Conservation (phyloP, 1,284 basidiomycete genomes). For the Porodaedalea pini region DNA sequence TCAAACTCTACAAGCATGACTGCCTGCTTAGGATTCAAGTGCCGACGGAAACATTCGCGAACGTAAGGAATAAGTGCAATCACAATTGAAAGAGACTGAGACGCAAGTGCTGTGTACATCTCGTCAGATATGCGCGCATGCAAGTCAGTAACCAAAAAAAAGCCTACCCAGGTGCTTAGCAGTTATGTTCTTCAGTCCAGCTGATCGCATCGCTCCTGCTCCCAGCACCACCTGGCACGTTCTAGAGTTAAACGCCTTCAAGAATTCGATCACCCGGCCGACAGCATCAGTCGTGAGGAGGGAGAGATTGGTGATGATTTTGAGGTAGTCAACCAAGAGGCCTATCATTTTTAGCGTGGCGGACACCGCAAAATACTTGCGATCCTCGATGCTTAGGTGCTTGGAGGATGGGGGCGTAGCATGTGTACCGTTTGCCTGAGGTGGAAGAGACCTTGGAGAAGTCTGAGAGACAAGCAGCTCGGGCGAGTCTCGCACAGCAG, state of each 20-base stretch:
- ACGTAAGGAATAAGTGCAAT: conserved; percentile 96
- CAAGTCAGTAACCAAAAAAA: neutral
- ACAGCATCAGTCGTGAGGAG: conserved; percentile 92
- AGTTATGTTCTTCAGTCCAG: conserved; percentile 97
- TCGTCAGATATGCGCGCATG: neutral
- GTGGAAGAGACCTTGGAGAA: conserved; percentile 26
- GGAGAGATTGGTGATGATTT: conserved; percentile 84
- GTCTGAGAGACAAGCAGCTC: conserved; percentile 50
- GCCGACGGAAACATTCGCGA: conserved; percentile 89
- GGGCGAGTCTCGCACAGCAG: conserved; percentile 77
- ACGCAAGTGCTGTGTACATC: conserved; percentile 74
- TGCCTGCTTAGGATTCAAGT: conserved; percentile 88
- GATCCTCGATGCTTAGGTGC: conserved; percentile 80
- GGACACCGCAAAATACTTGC: conserved; percentile 79
- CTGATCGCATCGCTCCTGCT: conserved; percentile 96
- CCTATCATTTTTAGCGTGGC: conserved; percentile 80
- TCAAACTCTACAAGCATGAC: conserved; percentile 98
- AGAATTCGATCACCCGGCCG: conserved; percentile 90
- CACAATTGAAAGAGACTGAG: conserved; percentile 92
- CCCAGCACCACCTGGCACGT: conserved; percentile 98
- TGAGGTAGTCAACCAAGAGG: conserved; percentile 83
- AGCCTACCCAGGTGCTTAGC: conserved; percentile 89
- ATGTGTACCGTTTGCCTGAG: conserved; percentile 21
- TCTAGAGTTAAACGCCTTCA: conserved; percentile 97
- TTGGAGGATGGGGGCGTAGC: conserved; percentile 43